These are phyloP conservation scores for Paraconiothyrium brasiliense DNA, from an alignment of 2,329 filamentous ascomycete genomes.

Conservation along the genomic window DNA sequence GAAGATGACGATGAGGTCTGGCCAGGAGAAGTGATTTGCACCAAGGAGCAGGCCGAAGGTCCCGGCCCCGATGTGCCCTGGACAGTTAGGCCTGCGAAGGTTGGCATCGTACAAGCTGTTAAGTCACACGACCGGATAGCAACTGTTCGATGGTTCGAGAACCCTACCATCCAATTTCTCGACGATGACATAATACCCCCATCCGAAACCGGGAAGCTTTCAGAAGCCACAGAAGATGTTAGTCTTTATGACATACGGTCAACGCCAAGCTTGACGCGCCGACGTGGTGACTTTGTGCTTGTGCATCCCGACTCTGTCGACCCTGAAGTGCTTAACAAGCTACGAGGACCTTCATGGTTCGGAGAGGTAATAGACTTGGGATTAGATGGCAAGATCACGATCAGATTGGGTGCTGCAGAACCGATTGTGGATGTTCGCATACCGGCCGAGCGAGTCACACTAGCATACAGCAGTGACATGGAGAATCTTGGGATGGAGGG, in stretches of 20 bases:
- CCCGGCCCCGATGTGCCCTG: conserved; percentile 31
- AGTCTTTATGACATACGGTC: conserved; percentile 67
- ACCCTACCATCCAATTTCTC: conserved; percentile 43
- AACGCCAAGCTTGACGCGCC: conserved; percentile 59
- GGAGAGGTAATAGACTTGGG: conserved; percentile 66
- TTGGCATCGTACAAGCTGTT: conserved; percentile 67
- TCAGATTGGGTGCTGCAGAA: conserved; percentile 63
- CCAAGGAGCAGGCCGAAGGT: conserved; percentile 50
- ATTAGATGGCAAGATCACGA: conserved; percentile 61
- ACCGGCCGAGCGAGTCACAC: conserved; percentile 58
- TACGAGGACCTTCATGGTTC: conserved; percentile 58
- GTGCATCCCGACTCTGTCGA: conserved; percentile 49
- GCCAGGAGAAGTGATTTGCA: conserved; percentile 65
- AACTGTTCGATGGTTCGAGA: conserved; percentile 63
- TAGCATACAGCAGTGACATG: conserved; percentile 58
- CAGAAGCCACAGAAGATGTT: conserved; percentile 58
- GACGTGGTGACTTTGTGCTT: conserved; percentile 64
- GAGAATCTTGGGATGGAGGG: conserved; percentile 38
- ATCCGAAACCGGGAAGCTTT: conserved; percentile 55
- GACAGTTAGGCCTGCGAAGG: conserved; percentile 56
- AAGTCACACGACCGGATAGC: conserved; percentile 66
- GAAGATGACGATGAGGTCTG: conserved; percentile 66
- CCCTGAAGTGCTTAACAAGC: conserved; percentile 19
- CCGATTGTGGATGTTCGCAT: conserved; percentile 62
- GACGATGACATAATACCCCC: conserved; percentile 52